These are phyloP conservation scores for Gilbertella persicaria DNA, from an alignment of 371 early-diverging fungal genomes.

Conservation along the genomic window DNA sequence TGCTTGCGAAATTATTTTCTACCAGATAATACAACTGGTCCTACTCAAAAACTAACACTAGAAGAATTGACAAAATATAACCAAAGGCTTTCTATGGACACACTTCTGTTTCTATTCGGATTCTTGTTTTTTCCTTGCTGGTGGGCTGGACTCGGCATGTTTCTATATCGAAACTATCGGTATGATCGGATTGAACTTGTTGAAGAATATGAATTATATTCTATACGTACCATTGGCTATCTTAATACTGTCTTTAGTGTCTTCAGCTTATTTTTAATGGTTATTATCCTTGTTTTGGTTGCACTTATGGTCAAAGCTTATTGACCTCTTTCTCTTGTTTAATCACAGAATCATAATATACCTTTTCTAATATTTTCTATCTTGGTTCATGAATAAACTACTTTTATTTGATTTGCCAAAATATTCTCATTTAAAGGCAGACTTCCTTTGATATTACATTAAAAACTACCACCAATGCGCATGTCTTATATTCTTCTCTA, in stretches of 20 bases:
- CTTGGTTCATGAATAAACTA: too few species aligned
- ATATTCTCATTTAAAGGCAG: too few species aligned
- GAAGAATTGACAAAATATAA: not conserved
- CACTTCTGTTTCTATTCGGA: slow-evolving; percentile 15
- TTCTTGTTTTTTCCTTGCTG: slow-evolving; percentile 20
- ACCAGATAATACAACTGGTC: not conserved
- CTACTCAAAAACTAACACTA: not conserved
- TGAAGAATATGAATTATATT: not conserved
- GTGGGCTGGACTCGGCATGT: slow-evolving; percentile 17
- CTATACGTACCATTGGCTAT: slow-evolving; percentile 5
- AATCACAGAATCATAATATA: too few species aligned
- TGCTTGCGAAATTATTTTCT: not conserved
- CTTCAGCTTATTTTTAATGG: slow-evolving; percentile 5
- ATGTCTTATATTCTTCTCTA: too few species aligned
- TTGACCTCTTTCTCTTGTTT: not conserved
- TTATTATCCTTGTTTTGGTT: slow-evolving; percentile 6
- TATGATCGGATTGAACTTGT: not conserved
- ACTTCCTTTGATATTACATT: too few species aligned
- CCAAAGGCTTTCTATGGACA: not conserved
- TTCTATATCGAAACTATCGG: not conserved
- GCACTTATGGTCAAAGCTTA: not conserved
- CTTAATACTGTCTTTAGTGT: slow-evolving; percentile 13
- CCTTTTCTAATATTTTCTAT: too few species aligned
- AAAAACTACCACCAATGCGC: too few species aligned
- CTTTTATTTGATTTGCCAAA: too few species aligned